Conservation (phyloP, 768 basidiomycete species). For the Trichaptum fuscoviolaceum region DNA sequence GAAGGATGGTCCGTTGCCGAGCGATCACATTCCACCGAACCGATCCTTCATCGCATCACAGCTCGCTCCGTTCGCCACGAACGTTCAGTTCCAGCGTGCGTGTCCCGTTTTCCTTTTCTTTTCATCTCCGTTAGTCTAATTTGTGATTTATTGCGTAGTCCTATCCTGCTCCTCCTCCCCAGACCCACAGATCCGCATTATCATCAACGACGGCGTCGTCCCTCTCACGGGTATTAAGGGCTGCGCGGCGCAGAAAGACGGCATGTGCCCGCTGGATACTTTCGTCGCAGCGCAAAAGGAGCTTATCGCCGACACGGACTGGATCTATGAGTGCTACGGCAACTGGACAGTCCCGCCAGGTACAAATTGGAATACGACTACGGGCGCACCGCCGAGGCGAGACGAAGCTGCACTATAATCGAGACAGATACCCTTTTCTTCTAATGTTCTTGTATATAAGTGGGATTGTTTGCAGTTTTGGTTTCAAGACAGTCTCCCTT, state of each 20-base stretch:
- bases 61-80: constrained; percentile 83
- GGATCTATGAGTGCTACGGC: constrained; percentile 69
- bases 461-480: too few species aligned
- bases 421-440: too few species aligned
- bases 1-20: constrained; percentile 65
- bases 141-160: constrained; percentile 36
- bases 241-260: constrained; percentile 67
- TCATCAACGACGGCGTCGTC: constrained; percentile 84
- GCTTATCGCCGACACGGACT: constrained; percentile 63
- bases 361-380: constrained; percentile 64
- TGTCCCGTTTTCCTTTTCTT: constrained; percentile 10
- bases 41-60: constrained; percentile 70
- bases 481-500: too few species aligned
- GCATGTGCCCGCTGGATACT: constrained; percentile 68
- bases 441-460: too few species aligned
- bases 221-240: constrained; percentile 75
- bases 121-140: neutral
- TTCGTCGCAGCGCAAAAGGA: constrained; percentile 69
- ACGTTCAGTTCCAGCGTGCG: constrained; percentile 83
- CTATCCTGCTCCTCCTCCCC: constrained; percentile 51
- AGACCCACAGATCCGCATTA: constrained; percentile 65
- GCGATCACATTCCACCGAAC: constrained; percentile 60
- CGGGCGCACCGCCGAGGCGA: constrained; percentile 51
- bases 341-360: constrained; percentile 71
- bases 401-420: neutral